phyloP scores from a whole-genome alignment of 75 land plant genomes.

The Larix kaempferi region DNA sequence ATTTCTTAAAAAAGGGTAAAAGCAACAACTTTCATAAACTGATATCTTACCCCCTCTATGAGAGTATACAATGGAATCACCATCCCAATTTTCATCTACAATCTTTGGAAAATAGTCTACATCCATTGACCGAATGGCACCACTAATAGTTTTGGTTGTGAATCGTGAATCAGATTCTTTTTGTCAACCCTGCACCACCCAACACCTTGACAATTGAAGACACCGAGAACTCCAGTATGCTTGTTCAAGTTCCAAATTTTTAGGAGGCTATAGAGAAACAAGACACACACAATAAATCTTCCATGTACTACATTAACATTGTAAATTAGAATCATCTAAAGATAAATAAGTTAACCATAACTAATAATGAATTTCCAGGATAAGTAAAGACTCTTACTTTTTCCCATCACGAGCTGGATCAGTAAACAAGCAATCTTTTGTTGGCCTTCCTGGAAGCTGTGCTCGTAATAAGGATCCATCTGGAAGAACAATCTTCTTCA shows the following conservation, averaged over 20 bases:
- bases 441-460: conserved; percentile 77
- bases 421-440: conserved; percentile 74
- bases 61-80: too few species aligned
- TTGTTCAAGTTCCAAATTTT: conserved; percentile 89
- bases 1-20: too few species aligned
- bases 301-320: not conserved
- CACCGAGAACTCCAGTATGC: conserved; percentile 63
- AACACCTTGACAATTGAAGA: conserved; percentile 89
- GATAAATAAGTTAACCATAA: not conserved
- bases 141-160: conserved; percentile 38
- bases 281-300: not conserved
- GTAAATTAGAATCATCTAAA: not conserved
- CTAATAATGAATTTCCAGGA: not conserved
- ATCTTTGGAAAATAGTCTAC: too few species aligned
- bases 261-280: conserved; percentile 45
- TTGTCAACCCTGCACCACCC: conserved; percentile 81
- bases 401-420: conserved; percentile 83
- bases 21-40: too few species aligned
- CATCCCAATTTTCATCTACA: too few species aligned
- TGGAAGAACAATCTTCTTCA: conserved; percentile 79
- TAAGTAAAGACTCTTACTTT: conserved; percentile 27
- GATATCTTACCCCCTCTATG: too few species aligned
- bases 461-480: conserved; percentile 86
- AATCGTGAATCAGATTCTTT: conserved; percentile 55
- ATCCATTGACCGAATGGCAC: too few species aligned